Evolutionary conservation across 805 yeast genomes (phyloP).

Genomic region (Komagataella populi): DNA sequence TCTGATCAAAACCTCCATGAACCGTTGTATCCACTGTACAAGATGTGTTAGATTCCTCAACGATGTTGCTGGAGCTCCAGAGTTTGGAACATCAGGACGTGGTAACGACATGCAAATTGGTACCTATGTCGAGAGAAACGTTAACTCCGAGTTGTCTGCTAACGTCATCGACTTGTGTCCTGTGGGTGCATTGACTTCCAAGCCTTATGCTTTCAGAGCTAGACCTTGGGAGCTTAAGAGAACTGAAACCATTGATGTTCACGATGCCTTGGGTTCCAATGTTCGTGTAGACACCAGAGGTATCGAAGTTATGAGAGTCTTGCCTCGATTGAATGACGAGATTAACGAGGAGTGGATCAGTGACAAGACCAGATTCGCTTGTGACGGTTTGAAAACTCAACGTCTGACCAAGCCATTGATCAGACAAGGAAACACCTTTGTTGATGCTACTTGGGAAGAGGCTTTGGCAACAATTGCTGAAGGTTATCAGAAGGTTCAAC

Average conservation of each 20-base stretch:
- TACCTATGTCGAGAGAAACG: constrained; percentile 73
- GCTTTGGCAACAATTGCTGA: constrained; percentile 60
- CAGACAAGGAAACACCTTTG: constrained; percentile 55
- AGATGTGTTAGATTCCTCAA: constrained; percentile 83
- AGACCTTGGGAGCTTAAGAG: constrained; percentile 90
- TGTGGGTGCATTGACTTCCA: constrained; percentile 82
- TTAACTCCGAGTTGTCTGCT: constrained; percentile 77
- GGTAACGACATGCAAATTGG: constrained; percentile 91
- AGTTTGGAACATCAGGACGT: constrained; percentile 79
- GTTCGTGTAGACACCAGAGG: constrained; percentile 82
- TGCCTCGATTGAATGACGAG: constrained; percentile 78
- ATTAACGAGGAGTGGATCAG: constrained; percentile 87
- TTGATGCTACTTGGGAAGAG: constrained; percentile 77
- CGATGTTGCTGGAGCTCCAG: constrained; percentile 89
- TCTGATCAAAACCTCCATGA: constrained; percentile 79
- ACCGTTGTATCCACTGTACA: constrained; percentile 86
- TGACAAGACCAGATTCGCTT: constrained; percentile 76
- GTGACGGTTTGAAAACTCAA: constrained; percentile 78
- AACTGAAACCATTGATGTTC: constrained; percentile 75
- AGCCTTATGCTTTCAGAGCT: constrained; percentile 86
- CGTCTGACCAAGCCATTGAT: constrained; percentile 72
- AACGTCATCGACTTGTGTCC: constrained; percentile 83
- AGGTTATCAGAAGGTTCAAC: constrained; percentile 40
- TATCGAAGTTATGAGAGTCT: constrained; percentile 72
- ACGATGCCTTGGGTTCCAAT: constrained; percentile 74